Base-by-base conservation (phyloP, 2,329 filamentous ascomycete genomes). In the Rutstroemia sp. region DNA sequence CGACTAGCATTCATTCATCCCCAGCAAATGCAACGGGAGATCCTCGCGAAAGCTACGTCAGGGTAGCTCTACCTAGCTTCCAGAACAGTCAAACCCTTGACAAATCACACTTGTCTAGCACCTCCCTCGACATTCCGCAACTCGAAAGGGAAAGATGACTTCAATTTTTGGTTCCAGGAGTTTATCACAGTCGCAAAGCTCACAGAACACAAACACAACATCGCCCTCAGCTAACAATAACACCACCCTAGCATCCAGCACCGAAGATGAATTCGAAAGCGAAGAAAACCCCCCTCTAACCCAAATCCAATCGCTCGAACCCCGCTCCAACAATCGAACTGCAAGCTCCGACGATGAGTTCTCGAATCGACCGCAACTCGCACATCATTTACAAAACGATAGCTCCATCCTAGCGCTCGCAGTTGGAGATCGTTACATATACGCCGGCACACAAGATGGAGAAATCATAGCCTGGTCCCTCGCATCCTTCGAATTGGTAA, bases 401-500 rank as follows among this genome's bases (percentile, higher is more conserved):
- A 88, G 84, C 71, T 90, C 87, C 2, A 88, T 95, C 49, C 83
- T 99, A 51, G 84, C 90, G 8, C 80, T 99, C 56, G 89, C 86
- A 4, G 83, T 96, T 23, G 91, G 90, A 57, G 79, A 89, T 52
- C 79, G 87, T 49, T 86, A 85, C 68, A 87, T 99, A 54, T 99
- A 90, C 71, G 92, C 92, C 18, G 94, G 94, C 42, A 92, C 94
- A 1, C 91, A 96, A 70, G 88, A 90, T 61, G 94, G 94, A 59
- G 90, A 96, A 74, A 95, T 99, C 59, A 79, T 95, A 47, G 86
- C 92, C 46, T 99, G 91, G 88, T 91, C 88, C 3, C 80, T 99
- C 46, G 85, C 87, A 63, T 95, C 90, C 7, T 99, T 92, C 70
- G 86, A 95, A 71, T 84, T 87, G 51, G 81, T 88, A 27, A 79